Base-by-base conservation (phyloP, 306 rosid genomes). In the Clitoria ternatea region DNA sequence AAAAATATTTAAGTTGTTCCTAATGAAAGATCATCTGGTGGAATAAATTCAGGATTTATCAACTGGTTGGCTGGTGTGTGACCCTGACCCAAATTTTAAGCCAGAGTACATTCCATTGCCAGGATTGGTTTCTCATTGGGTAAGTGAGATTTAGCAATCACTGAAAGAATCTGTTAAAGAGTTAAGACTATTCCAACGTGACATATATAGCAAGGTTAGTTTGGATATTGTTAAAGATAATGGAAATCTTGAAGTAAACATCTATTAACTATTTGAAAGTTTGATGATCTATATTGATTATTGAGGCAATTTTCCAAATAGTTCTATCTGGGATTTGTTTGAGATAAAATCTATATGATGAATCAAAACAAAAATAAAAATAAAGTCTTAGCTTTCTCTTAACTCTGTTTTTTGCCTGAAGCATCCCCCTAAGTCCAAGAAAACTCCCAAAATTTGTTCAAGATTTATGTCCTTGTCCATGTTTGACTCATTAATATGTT, bases 61-160 rank as follows among this genome's bases (percentile, higher is more conserved):
- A 56, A 86, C 89, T 64, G 86, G 96, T 75, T 91, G 99, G 97
- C 92, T 91, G 80, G 82, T 77, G 32, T 91, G 99, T 83, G 97
- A 95, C 59, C 96, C 97, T 56, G 97, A 88, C 47, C 87, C 91
- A n/a, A 71, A 87, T 82, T 94, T 95, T 78, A 83, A 84, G 86
- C 90, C 96, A n/a, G 96, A 89, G 66, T 66, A 76, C 66, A 68
- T 74, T 72, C 54, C 85, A 52, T 77, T 91, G 71, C 88, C 96
- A 29, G 84, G 75, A 76, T 77, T 94, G 73, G 24, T 95, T 79
- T 71, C 92, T 75, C 77, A 62, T 35, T 83, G 87, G 96, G 97
- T 91, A 66, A 79, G 95, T 74, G 39, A 77, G 67, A 59, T 68
- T 37, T 48, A 26, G 52, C 24, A 37, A 22, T 8, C 3, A 42